Base-by-base conservation (phyloP, 2,329 filamentous ascomycete genomes). In the Albophoma yamanashiensis region DNA sequence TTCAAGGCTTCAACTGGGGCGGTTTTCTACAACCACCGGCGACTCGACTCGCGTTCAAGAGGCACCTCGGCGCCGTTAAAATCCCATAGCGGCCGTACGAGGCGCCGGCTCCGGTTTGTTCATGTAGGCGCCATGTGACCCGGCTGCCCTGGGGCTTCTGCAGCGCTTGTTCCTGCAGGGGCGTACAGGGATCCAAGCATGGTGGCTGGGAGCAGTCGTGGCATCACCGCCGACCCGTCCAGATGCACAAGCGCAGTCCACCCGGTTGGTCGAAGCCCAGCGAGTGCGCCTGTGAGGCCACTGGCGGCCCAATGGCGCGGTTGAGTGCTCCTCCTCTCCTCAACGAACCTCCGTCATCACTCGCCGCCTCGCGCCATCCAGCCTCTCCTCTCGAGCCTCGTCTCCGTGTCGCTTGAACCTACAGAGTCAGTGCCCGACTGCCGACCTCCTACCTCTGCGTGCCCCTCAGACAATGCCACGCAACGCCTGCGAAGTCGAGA, bases 241-340 rank as follows among this genome's bases (percentile, higher is more conserved):
- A 53, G 56, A 60, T 56, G 53, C 58, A 59, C 52, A 47, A 56
- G 58, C 62, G 38, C 27, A 59, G 31, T 42, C 58, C 38, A 50
- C 52, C 25, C 58, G 31, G 47, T 38, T 34, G 31, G 27, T 53
- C 50, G 50, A 55, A 38, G 50, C 50, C 50, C 31, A n/a, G 50
- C 50, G 12, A n/a, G 36, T 22, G 50, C 50, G 31, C 31, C 38
- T 55, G 50, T 55, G 15, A 40, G 38, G 25, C 27, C 53, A 55
- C 52, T 58, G 25, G 56, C 38, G 52, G 60, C 60, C 60, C 60
- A 57, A 62, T 61, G 31, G 55, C 58, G 56, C 58, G 56, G 31
- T 45, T 56, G 56, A 59, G 31, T 27, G 31, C 39, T 31, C 40
- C 42, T 50, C 50, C 55, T 58, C 45, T 36, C 31, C 55, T 42